Conservation (phyloP, 2,329 filamentous ascomycete species). For the Calonectria crousiana region DNA sequence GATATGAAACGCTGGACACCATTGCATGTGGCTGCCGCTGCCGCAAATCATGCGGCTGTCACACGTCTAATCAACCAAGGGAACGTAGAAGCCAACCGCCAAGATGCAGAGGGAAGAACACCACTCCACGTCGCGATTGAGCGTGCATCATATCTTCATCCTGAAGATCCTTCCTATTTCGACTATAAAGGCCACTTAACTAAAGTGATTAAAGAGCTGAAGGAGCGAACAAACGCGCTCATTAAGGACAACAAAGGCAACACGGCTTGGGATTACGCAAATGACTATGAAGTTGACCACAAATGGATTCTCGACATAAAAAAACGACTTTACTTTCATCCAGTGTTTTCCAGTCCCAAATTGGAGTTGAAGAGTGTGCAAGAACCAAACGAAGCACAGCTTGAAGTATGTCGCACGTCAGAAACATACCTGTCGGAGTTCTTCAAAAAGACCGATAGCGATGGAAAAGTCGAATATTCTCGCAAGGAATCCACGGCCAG, state of each 20-base stretch:
- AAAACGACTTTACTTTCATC: slow-evolving; percentile 1
- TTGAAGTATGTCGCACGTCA: neutral
- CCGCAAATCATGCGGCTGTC: neutral
- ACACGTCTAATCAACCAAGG: neutral
- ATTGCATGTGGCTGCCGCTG: neutral
- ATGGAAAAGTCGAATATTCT: neutral
- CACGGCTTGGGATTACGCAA: neutral
- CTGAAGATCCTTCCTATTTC: neutral
- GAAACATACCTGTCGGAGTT: neutral
- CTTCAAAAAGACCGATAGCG: neutral
- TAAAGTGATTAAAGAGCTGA: neutral
- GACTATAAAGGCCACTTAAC: neutral
- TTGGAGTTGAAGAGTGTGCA: neutral
- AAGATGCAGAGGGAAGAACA: neutral
- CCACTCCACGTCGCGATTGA: neutral
- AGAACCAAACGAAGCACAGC: neutral
- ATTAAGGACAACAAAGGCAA: neutral
- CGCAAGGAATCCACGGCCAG: neutral
- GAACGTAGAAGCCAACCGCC: neutral
- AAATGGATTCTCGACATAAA: neutral
- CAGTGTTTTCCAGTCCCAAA: neutral
- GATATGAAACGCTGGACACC: neutral
- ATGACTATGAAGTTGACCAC: neutral
- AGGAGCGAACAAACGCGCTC: neutral
- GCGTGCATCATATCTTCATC: neutral